Percentiles rank a stretch among this genome's conserved stretches.
Evolutionary conservation across 2,329 filamentous ascomycete genomes (phyloP).

Genomic region (Trichoderma gracile): DNA sequence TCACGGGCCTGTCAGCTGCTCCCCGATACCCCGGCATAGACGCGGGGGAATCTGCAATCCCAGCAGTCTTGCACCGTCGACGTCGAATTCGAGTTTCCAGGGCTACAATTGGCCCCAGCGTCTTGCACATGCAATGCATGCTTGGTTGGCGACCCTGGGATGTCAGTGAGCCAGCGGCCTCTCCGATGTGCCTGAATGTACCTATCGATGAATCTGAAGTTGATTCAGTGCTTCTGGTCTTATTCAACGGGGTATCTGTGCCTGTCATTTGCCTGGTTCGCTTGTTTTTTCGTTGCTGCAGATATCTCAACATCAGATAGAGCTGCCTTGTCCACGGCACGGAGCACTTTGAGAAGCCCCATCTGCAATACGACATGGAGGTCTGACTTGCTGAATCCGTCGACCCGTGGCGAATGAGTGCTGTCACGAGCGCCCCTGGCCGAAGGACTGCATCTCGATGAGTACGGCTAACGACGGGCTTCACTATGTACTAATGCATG

Average conservation of each 20-base stretch:
- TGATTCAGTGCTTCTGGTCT: neutral
- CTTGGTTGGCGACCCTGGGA: slow-evolving; percentile 7
- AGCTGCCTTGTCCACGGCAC: neutral
- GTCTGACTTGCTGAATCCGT: slow-evolving; percentile 16
- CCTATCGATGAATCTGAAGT: no score
- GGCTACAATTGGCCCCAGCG: slow-evolving; percentile 9
- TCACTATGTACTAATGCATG: no score
- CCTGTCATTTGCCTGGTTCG: neutral
- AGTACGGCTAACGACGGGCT: no score
- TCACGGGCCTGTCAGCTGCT: neutral
- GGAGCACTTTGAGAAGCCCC: neutral
- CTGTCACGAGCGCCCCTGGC: neutral
- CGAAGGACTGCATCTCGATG: neutral
- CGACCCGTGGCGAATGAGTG: neutral
- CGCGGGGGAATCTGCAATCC: slow-evolving; percentile 10
- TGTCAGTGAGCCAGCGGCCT: slow-evolving; percentile 9
- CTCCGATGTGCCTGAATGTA: neutral
- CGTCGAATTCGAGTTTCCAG: slow-evolving; percentile 1
- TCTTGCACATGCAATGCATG: slow-evolving; percentile 20
- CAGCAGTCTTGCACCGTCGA: slow-evolving; percentile 14
- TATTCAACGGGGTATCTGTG: neutral
- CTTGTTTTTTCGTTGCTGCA: neutral
- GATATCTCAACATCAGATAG: neutral
- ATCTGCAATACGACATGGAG: slow-evolving; percentile 17
- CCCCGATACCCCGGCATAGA: neutral